Base-by-base conservation (phyloP, 257 asterid genomes). In the Petrea volubilis region DNA sequence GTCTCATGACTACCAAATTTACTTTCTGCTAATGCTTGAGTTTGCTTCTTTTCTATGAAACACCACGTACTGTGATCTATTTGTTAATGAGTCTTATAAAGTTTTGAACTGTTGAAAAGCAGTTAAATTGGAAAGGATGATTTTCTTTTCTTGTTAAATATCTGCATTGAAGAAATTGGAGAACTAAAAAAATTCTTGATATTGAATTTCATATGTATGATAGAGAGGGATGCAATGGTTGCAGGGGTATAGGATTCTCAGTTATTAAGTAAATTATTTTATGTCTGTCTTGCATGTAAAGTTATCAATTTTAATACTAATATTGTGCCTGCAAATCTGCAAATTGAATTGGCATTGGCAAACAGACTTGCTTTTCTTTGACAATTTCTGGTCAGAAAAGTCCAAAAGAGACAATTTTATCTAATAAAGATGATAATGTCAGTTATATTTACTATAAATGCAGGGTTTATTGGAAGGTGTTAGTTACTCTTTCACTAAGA, bases 381-480 rank as follows among this genome's bases (percentile, higher is more conserved):
- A 56, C 52, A 31, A 44, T 64, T 49, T 78, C 55, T 74, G 21
- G 44, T 65, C 38, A 40, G 36, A 50, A 74, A 59, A 58, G 40
- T 23, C 60, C 60, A 51, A 17, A 40, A 59, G 34, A 55, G 36
- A 25, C 44, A 38, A 20, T 71, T 21, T 28, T n/a, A 52, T 68
- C 78, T 53, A 58, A 34, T 49, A 57, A 44, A 46, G 29, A 38
- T 76, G 75, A 70, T 47, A n/a, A 28, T 57, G 38, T 70, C 38
- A 56, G 20, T 40, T 53, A 38, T 43, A 63, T 58, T 72, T 49
- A 20, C 38, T 18, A 52, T 62, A 5, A 47, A 43, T 73, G 70
- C 90, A 95, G 99, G 98, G 97, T 74, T 79, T 92, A 67, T 75
- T 95, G 80, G 99, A 95, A 80, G 94, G 96, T 53, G 91, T 86